Conservation (phyloP, 2,329 filamentous ascomycete species). For the Sporothrix protearum region DNA sequence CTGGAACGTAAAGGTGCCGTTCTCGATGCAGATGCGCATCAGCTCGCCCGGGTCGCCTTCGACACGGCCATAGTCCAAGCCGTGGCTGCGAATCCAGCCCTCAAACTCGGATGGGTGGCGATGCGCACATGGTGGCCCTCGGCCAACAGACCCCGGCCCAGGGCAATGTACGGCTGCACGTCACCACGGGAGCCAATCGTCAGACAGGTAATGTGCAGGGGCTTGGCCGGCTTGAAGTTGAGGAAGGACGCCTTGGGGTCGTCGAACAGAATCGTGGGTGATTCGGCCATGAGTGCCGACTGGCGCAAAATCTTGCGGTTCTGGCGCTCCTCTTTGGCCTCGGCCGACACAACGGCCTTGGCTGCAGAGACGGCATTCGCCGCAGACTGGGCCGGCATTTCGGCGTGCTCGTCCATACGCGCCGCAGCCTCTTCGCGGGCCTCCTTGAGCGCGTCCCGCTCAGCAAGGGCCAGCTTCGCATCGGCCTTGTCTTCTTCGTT, state of each 20-base stretch:
- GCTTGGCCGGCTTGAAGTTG: conserved; percentile 79
- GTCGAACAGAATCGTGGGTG: conserved; percentile 79
- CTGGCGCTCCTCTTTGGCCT: conserved; percentile 27
- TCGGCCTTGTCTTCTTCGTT: conserved; percentile 66
- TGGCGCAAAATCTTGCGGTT: conserved; percentile 48
- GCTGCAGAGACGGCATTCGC: background rate
- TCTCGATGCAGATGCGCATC: conserved; percentile 93
- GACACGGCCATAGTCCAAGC: conserved; percentile 85
- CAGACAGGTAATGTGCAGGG: conserved; percentile 82
- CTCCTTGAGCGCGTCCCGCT: conserved; percentile 75
- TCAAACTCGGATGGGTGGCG: conserved; percentile 90
- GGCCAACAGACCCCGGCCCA: conserved; percentile 83
- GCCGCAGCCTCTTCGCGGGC: conserved; percentile 53
- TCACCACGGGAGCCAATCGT: conserved; percentile 95
- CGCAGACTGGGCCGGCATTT: background rate
- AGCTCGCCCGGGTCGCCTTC: conserved; percentile 90
- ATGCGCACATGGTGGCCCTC: conserved; percentile 86
- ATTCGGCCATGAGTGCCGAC: conserved; percentile 49
- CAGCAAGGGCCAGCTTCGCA: conserved; percentile 71
- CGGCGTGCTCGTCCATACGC: conserved; percentile 45
- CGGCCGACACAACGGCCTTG: background rate
- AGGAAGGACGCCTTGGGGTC: conserved; percentile 83
- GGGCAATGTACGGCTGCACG: conserved; percentile 93
- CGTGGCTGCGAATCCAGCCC: conserved; percentile 84
- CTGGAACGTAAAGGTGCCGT: conserved; percentile 92